A percentile compares a stretch with the other conserved stretches of the same genome.
Conservation (phyloP, 495 filamentous ascomycete species). For the Recurvomyces mirabilis region DNA sequence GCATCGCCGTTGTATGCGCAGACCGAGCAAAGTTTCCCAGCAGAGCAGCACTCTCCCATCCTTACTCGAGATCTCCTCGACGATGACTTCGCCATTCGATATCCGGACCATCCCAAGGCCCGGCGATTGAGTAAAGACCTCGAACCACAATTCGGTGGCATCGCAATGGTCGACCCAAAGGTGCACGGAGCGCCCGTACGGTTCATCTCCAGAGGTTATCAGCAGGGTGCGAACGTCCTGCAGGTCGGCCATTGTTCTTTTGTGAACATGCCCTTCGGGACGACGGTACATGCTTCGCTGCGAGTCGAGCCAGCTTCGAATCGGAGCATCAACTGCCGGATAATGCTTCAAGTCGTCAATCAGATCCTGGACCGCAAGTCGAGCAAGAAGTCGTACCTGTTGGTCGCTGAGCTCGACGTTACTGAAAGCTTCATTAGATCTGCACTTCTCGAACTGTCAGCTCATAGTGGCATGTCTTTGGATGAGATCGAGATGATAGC, state of each 20-base stretch:
- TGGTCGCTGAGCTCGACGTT: constrained; percentile 15
- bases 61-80: background rate
- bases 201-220: constrained; percentile 8
- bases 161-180: constrained; percentile 14
- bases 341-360: constrained; percentile 10
- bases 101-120: constrained; percentile 3
- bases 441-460: constrained; percentile 5
- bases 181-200: constrained; percentile 10
- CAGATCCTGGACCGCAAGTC: constrained; percentile 11
- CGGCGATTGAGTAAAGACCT: background rate
- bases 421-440: constrained; percentile 11
- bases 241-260: constrained; percentile 9
- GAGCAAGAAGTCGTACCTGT: constrained; percentile 2
- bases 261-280: constrained; percentile 12
- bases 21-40: background rate
- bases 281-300: constrained; percentile 3
- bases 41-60: background rate
- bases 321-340: constrained; percentile 3
- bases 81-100: constrained; percentile 1
- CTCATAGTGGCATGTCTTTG: background rate
- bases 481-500: constrained; percentile 4
- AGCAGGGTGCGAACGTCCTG: constrained; percentile 6
- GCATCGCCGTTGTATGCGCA: constrained; percentile 4
- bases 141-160: constrained; percentile 7
- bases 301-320: constrained; percentile 9